Evolutionary conservation across 2,329 filamentous ascomycete genomes (phyloP), one percentile per base, ranked within the genome.

Genomic region (Aspergillus ustus): DNA sequence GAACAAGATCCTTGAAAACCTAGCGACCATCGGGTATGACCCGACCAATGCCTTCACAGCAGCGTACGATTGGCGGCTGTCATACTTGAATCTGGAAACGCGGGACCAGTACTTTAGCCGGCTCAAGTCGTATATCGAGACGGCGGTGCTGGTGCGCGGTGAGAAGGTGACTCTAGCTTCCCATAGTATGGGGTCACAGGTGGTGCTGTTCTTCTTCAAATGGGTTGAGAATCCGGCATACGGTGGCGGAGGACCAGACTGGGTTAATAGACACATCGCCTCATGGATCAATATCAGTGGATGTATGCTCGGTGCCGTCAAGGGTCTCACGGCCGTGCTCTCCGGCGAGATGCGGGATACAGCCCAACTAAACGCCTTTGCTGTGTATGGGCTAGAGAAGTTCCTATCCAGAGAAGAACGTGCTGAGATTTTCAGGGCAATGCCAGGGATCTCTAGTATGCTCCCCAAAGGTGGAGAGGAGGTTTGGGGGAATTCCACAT

Each of bases 281-380:
- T 91, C 92, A 2, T 99, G 96, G 93, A 96, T 99, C 81, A 99
- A 99, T 75, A 93, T 99, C 70, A 95, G 91, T 67, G 95, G 95
- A 6, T 99, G 94, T 77, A 97, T 99, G 94, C 88, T 99, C 6
- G 95, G 95, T 15, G 93, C 95, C 2, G 83, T 93, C 61, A 99
- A 99, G 79, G 94, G 91, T 61, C 80, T 98, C 40, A 91, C 95
- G 0, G 94, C 95, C 0, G 86, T 98, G 0, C 82, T 99, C 1
- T 97, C 93, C 0, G 95, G 95, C 31, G 95, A 99, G 77, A 99
- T 99, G 95, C 92, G 94, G 67, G 95, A 99, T 72, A 99, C 95
- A 0, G 95, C 94, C 1, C 95, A 98, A 76, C 86, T 99, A 22
- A 98, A 98, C 70, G 87, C 94, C 2, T 96, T 98, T 75, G 95